Base-by-base conservation (phyloP, 495 filamentous ascomycete species). In the Xylaria castorea region DNA sequence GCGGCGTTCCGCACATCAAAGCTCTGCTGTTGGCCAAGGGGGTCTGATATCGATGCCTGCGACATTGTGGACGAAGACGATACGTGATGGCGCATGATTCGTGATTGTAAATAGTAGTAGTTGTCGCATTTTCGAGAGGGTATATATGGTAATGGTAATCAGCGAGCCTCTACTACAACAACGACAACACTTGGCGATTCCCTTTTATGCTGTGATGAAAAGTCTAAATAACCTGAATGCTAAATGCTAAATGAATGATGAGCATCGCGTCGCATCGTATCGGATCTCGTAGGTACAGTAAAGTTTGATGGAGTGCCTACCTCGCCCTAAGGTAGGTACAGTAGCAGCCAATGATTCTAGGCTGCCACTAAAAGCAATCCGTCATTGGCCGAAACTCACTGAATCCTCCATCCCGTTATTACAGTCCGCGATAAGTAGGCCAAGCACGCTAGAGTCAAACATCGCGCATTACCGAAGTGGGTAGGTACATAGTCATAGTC, bases 181-280 rank as follows among this genome's bases (percentile, higher is more conserved):
- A n/a, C n/a, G n/a, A 1, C 51, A 30, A 57, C 9, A 14, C 3
- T 22, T 32, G 53, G 53, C 53, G 27, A 57, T 16, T 27, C 2
- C 5, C n/a, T n/a, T 61, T 57, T 57, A 8, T 32, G 27, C 53
- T 18, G 22, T 32, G 53, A 57, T 57, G 53, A 57, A 57, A 57
- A 57, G 53, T 57, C 27, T 57, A 57, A 53, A 53, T 42, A 8
- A 40, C n/a, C n/a, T n/a, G n/a, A n/a, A n/a, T n/a, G n/a, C n/a
- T n/a, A n/a, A n/a, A n/a, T n/a, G n/a, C n/a, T n/a, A n/a, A n/a
- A n/a, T n/a, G n/a, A 51, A 55, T 16, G 51, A 27, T 25, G 22
- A 12, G 51, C 51, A 55, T 27, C 51, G 53, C 53, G 3, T 38
- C 36, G 36, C 36, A 8, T 38, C 36, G n/a, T 8, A 16, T 18